Evolutionary conservation across 2,329 filamentous ascomycete species (phyloP), one percentile per base, ranked within the genome.

Genomic region (Thelonectria rubi): DNA sequence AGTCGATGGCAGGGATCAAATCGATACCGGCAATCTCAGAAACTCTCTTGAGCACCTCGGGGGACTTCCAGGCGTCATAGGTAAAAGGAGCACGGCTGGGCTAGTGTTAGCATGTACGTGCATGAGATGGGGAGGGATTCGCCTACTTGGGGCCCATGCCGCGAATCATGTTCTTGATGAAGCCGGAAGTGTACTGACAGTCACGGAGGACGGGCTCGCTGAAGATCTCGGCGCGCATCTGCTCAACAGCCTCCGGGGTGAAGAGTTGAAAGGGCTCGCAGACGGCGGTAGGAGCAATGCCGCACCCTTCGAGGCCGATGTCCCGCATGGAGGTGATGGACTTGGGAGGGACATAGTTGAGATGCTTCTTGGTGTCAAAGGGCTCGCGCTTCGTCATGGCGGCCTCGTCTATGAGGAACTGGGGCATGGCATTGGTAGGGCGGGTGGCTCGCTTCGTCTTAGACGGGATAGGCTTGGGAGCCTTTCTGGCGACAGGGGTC

Each of bases 261-360:
- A 90, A 90, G 18, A 91, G 79, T 5, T 80, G 79, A 72, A 91
- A 91, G 1, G 87, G 87, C 62, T 88, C 84, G 0, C 86, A 88
- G 53, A 89, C 86, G 10, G 86, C 88, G 47, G 86, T 78, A 1
- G 82, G 81, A 2, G 88, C 90, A 30, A 91, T 80, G 5, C 87
- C 88, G 51, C 76, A 79, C 54, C 81, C 80, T 34, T 84, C 79
- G 47, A 85, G 83, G 1, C 84, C 86, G 49, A 90, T 78, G 20
- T 90, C 87, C 67, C 83, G 80, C 87, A 90, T 90, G 18, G 80
- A 84, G 67, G 85, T 74, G 51, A 86, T 76, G 63, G 83, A 80
- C 8, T 80, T 77, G 11, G 82, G 80, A 21, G 80, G 73, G 51
- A 80, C 77, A 73, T 81, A 86, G 20, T 76, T 75, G 15, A 90